phyloP scores from a whole-genome alignment of 2,329 filamentous ascomycete genomes.

The Nemania sp. region DNA sequence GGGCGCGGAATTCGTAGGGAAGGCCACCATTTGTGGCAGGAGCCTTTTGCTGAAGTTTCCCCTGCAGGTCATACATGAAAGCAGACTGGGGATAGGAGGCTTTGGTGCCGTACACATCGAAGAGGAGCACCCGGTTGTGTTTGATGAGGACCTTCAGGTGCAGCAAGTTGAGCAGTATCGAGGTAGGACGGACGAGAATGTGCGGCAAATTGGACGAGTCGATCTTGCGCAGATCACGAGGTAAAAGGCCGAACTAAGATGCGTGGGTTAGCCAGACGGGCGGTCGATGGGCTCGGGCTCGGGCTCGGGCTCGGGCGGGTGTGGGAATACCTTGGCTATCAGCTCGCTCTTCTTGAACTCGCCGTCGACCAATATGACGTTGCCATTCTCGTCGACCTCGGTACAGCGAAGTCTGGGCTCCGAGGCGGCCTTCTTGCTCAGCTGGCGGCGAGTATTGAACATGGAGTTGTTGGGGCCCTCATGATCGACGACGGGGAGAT shows the following conservation, averaged over 20 bases:
- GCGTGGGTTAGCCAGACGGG: conserved; percentile 20
- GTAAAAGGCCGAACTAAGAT: conserved; percentile 80
- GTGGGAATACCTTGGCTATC: conserved; percentile 78
- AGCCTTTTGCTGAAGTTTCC: conserved; percentile 83
- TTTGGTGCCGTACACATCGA: conserved; percentile 93
- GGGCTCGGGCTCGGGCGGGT: not conserved
- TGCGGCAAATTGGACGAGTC: conserved; percentile 95
- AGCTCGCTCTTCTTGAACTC: conserved; percentile 98
- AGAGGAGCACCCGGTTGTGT: conserved; percentile 89
- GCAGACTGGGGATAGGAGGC: conserved; percentile 94
- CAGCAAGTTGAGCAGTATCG: conserved; percentile 94
- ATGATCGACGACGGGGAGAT: conserved; percentile 63
- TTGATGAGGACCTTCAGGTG: conserved; percentile 96
- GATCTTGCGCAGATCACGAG: conserved; percentile 95
- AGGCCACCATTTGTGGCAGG: conserved; percentile 64
- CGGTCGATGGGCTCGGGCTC: not conserved
- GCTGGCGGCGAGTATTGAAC: conserved; percentile 71
- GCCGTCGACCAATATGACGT: conserved; percentile 89
- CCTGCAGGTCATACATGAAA: conserved; percentile 97
- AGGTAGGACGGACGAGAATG: conserved; percentile 89
- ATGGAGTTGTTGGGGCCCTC: conserved; percentile 64
- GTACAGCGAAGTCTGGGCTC: conserved; percentile 90
- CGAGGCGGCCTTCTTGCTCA: conserved; percentile 76
- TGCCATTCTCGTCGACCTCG: conserved; percentile 89
- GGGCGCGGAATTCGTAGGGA: conserved; percentile 93